Conservation (phyloP, 2,329 filamentous ascomycete genomes). For the Fusarium tricinctum region DNA sequence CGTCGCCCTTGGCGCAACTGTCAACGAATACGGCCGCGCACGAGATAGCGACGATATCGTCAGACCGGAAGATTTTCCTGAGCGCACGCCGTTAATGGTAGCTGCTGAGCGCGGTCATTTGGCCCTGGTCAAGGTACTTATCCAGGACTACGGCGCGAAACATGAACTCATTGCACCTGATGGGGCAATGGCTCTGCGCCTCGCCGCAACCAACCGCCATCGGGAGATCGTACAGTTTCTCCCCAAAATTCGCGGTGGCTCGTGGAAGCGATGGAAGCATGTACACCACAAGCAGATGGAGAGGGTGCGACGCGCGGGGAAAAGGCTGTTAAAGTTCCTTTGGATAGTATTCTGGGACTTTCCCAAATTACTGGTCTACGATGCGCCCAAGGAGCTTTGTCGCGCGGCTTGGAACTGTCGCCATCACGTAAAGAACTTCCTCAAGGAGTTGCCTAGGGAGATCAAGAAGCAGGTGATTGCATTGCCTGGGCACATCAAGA, state of each 20-base stretch:
- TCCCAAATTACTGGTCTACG: conserved; percentile 51
- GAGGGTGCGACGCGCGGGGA: conserved; percentile 42
- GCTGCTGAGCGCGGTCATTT: conserved; percentile 59
- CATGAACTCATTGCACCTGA: conserved; percentile 61
- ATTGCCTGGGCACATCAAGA: conserved; percentile 30
- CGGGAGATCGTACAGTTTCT: conserved; percentile 61
- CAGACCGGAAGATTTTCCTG: conserved; percentile 34
- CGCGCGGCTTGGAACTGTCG: conserved; percentile 46
- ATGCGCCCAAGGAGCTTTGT: conserved; percentile 41
- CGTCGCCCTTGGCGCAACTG: conserved; percentile 54
- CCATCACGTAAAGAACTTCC: conserved; percentile 49
- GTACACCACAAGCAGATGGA: conserved; percentile 51
- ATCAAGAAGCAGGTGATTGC: conserved; percentile 40
- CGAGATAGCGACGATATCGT: background rate
- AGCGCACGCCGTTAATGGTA: conserved; percentile 61
- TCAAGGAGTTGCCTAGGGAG: conserved; percentile 47
- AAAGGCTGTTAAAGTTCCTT: conserved; percentile 45
- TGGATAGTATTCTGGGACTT: conserved; percentile 50
- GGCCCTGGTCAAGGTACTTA: conserved; percentile 58
- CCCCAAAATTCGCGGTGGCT: conserved; percentile 57
- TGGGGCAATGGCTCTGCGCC: conserved; percentile 60
- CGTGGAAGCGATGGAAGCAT: conserved; percentile 55
- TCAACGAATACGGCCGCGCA: conserved; percentile 49
- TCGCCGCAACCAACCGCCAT: conserved; percentile 59
- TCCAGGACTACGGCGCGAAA: conserved; percentile 58